Conservation (phyloP, 139 green algal genomes). For the Haematococcus lacustris region DNA sequence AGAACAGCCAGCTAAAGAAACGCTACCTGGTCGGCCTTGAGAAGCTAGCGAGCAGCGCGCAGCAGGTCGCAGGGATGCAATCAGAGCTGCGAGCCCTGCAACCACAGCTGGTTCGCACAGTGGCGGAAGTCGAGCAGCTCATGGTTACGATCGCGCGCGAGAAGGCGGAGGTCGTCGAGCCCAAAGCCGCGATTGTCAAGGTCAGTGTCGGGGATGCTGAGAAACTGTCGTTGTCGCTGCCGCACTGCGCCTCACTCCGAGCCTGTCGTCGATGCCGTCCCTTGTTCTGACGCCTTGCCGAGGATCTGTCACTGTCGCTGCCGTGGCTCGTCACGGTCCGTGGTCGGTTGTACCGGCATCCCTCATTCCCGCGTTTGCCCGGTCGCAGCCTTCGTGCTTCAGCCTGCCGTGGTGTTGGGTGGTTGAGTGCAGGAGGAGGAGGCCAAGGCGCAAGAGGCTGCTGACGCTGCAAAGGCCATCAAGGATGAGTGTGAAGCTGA, state of each 20-base stretch:
- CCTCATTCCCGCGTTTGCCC: too few species aligned
- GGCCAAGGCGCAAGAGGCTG: conserved; percentile 51
- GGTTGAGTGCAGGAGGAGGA: conserved; percentile 37
- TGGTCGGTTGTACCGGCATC: too few species aligned
- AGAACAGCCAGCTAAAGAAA: conserved; percentile 9
- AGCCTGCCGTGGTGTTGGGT: too few species aligned
- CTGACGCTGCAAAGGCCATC: conserved; percentile 59
- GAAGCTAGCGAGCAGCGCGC: conserved; percentile 57
- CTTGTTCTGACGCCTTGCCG: too few species aligned
- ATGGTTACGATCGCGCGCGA: conserved; percentile 60
- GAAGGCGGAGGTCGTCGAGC: conserved; percentile 60
- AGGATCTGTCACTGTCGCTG: too few species aligned
- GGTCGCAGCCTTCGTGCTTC: too few species aligned
- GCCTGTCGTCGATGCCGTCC: too few species aligned
- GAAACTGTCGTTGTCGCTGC: background rate
- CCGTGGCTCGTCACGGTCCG: too few species aligned
- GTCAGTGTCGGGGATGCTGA: background rate
- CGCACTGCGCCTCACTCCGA: too few species aligned
- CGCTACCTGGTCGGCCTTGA: conserved; percentile 44
- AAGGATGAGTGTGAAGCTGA: conserved; percentile 78
- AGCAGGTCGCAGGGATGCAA: conserved; percentile 59
- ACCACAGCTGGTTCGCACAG: conserved; percentile 65
- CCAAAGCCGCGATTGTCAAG: conserved; percentile 33
- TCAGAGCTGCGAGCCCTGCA: conserved; percentile 64
- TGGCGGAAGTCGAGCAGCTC: conserved; percentile 53